Base-by-base conservation (phyloP, 2,329 filamentous ascomycete genomes). In the Phialophora expanda region DNA sequence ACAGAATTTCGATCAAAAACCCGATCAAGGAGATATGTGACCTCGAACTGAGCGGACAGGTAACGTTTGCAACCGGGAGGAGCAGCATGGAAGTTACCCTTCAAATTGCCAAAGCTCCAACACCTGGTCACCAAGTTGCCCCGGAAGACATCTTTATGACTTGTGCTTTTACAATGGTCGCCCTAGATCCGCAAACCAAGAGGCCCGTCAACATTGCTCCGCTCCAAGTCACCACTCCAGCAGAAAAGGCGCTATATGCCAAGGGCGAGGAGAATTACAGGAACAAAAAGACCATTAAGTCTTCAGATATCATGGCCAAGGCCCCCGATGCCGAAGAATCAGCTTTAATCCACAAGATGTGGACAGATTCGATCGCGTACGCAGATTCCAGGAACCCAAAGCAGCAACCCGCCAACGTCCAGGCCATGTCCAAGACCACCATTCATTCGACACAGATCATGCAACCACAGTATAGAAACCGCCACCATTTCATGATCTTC, bases 91-190 rank as follows among this genome's bases (percentile, higher is more conserved):
- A 92, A 71, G 87, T 92, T 8, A 90, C 89, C 0, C 85, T 90
- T 70, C 88, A 90, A 74, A 89, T 92, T 20, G 87, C 89, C 7
- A 90, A 89, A 73, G 89, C 86, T 0, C 85, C 87, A 0, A 79
- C 82, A 34, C 58, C 58, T 48, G 89, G 87, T 26, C 81, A 89
- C 71, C 73, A 78, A 41, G 73, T 76, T 14, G 83, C 83, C 68
- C 80, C 85, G 1, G 84, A 88, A 51, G 88, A 90, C 74, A 79
- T 90, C 0, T 76, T 90, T 62, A 84, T 91, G 76, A 89, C 87
- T n/a, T 90, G 89, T 76, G 86, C 88, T 6, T 91, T 91, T 73
- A 92, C 89, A 0, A 92, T 92, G 90, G 90, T 92, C 0, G 90
- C 89, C 1, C 79, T 92, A 11, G 86, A 92, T 71, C 88, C 89